Evolutionary conservation across 495 filamentous ascomycete species (phyloP).

Genomic region (Cladorrhinum samala): DNA sequence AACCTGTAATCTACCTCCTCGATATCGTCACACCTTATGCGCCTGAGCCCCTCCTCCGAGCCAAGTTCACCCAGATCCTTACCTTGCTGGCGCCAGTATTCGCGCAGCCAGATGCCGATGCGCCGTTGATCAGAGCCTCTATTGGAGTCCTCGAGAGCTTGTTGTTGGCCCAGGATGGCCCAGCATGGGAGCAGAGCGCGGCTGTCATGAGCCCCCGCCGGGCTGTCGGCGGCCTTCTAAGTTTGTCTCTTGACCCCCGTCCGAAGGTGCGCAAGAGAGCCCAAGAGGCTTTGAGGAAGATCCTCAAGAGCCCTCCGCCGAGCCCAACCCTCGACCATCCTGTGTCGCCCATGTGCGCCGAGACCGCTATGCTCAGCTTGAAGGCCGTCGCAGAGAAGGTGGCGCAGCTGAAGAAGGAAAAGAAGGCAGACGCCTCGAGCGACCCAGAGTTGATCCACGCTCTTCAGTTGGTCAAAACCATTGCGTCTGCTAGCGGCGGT

Average conservation of each 20-base stretch:
- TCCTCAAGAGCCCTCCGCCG: constrained; percentile 76
- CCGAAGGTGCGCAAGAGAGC: constrained; percentile 95
- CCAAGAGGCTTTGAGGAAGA: constrained; percentile 78
- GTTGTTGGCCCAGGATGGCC: constrained; percentile 76
- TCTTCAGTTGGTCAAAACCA: constrained; percentile 80
- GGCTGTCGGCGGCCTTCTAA: constrained; percentile 80
- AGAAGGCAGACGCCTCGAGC: constrained; percentile 57
- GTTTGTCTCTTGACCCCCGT: constrained; percentile 75
- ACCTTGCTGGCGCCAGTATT: constrained; percentile 77
- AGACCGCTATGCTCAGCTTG: constrained; percentile 73
- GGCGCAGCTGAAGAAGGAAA: constrained; percentile 57
- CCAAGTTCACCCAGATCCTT: constrained; percentile 91
- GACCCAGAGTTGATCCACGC: constrained; percentile 86
- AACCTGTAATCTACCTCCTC: constrained; percentile 91
- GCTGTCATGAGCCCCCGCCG: constrained; percentile 81
- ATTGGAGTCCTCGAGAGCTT: constrained; percentile 89
- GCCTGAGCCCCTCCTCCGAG: constrained; percentile 76
- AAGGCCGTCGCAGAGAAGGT: constrained; percentile 57
- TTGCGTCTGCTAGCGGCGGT: constrained; percentile 78
- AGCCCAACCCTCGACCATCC: constrained; percentile 90
- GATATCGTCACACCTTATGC: constrained; percentile 79
- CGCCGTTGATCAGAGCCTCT: constrained; percentile 77
- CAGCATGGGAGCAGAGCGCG: constrained; percentile 79
- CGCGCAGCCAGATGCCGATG: constrained; percentile 73
- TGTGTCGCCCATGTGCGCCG: constrained; percentile 90